Evolutionary conservation across 257 asterid genomes (phyloP).

Genomic region (Misopates orontium): DNA sequence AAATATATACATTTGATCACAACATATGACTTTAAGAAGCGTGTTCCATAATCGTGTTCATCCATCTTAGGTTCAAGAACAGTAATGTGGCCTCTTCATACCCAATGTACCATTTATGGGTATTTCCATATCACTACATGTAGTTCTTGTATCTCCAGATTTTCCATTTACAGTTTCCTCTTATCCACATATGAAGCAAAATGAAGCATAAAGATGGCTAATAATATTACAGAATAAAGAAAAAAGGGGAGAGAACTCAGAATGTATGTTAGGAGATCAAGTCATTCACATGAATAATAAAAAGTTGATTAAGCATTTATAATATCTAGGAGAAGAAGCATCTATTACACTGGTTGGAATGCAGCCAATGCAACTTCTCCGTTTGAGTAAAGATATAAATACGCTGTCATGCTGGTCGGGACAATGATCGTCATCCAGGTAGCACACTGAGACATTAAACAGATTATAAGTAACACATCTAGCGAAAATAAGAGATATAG

Average conservation of each 20-base stretch:
- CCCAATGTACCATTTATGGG: background rate
- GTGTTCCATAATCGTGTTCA: conserved; percentile 10
- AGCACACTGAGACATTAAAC: conserved; percentile 72
- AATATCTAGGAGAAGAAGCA: conserved; percentile 64
- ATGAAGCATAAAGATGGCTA: background rate
- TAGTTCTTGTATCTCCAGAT: background rate
- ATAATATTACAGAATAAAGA: no score
- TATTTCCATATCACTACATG: conserved; percentile 1
- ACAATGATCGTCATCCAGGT: conserved; percentile 96
- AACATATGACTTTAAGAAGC: conserved; percentile 10
- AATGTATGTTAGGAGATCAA: conserved; percentile 13
- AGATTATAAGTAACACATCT: conserved; percentile 27
- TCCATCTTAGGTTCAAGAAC: background rate
- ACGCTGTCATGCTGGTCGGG: conserved; percentile 98
- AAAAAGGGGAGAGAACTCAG: conserved; percentile 8
- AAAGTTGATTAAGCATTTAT: conserved; percentile 18
- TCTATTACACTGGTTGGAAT: conserved; percentile 99
- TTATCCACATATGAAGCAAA: background rate
- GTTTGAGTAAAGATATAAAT: conserved; percentile 89
- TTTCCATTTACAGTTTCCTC: background rate
- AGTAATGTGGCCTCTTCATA: conserved; percentile 1
- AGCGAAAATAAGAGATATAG: conserved; percentile 22
- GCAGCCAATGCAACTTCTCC: conserved; percentile 99
- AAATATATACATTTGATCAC: conserved; percentile 3
- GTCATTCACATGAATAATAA: conserved; percentile 23